Base-by-base conservation (phyloP, 371 early-diverging fungal genomes). In the Massospora cicadina region DNA sequence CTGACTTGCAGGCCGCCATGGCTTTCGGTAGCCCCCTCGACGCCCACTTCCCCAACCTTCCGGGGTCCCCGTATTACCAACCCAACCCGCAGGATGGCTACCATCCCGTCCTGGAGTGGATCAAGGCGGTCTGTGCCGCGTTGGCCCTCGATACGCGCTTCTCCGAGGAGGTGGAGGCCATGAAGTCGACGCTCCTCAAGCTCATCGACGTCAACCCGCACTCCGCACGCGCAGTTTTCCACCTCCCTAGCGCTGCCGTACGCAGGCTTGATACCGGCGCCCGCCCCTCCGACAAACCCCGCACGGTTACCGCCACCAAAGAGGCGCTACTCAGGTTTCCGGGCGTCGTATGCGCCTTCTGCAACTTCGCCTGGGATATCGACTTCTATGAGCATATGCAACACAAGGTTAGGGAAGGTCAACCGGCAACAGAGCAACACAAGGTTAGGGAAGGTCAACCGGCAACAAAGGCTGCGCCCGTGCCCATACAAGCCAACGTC, bases 271-370 rank as follows among this genome's bases (percentile, higher is more conserved):
- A 2, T 23, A 31, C 31, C 7, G 43, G 24, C 12, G 43, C 24
- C 12, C 1, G 2, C 32, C 43, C 23, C 30, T 33, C 53, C 25
- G 13, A 54, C 2, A 62, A 26, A 10, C 43, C 28, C 12, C 28
- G 28, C n/a, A 57, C 23, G 12, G 58, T 25, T 12, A n/a, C 23
- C 10, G 12, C 32, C 12, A 43, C 33, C 62, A 33, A 43, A 43
- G 28, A 21, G 3, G 43, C 62, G 25, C 62, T 33, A 26, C 62
- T 62, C 70, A 79, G 84, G 33, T 70, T 97, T 25, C 75, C 81
- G 0, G 86, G 87, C n/a, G 82, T 95, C 23, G 83, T 90, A 26
- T 97, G 98, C 71, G 78, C 79, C 32, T 87, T 80, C 65, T 97
- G 98, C 72, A 84, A 85, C 67, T 79, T 78, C 65, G 77, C 82